Conservation (phyloP, 2,329 filamentous ascomycete species). For the Tolypocladium cylindrosporum region DNA sequence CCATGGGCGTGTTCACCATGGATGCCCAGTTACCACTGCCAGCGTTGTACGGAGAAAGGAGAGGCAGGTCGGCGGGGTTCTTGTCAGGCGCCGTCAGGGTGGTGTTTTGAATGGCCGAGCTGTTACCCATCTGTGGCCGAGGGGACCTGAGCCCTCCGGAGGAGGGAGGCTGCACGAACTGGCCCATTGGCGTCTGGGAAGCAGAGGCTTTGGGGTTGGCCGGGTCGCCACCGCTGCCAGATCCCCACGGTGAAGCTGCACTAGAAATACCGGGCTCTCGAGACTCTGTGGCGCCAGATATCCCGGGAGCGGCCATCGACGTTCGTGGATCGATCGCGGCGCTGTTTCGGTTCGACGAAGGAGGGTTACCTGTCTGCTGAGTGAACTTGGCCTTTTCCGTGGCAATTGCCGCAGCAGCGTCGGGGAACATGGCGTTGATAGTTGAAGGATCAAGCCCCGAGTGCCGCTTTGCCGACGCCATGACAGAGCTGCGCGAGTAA, state of each 20-base stretch:
- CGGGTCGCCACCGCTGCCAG: constrained; percentile 37
- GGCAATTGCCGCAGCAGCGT: constrained; percentile 95
- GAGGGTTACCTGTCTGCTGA: constrained; percentile 83
- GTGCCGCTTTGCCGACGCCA: constrained; percentile 70
- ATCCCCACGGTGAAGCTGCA: constrained; percentile 65
- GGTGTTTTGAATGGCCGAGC: constrained; percentile 69
- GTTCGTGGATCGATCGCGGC: constrained; percentile 65
- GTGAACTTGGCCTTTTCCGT: constrained; percentile 97
- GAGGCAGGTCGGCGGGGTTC: constrained; percentile 59
- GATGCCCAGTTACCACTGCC: constrained; percentile 94
- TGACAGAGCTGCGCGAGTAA: constrained; percentile 68
- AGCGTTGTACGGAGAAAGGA: constrained; percentile 74
- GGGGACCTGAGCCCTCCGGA: constrained; percentile 71
- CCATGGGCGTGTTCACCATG: constrained; percentile 96
- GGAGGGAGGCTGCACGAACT: constrained; percentile 77
- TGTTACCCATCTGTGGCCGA: constrained; percentile 56
- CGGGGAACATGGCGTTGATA: constrained; percentile 98
- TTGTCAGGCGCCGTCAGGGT: constrained; percentile 64
- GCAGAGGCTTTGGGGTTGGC: constrained; percentile 63
- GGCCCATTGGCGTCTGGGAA: constrained; percentile 79
- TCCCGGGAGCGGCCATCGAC: constrained; percentile 65
- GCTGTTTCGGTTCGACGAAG: constrained; percentile 89
- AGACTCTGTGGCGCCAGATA: constrained; percentile 45
- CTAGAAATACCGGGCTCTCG: constrained; percentile 15
- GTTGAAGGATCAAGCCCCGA: constrained; percentile 88